These are phyloP conservation scores for Venturia aucupariae DNA, from an alignment of 2,329 filamentous ascomycete species.

Conservation along the genomic window DNA sequence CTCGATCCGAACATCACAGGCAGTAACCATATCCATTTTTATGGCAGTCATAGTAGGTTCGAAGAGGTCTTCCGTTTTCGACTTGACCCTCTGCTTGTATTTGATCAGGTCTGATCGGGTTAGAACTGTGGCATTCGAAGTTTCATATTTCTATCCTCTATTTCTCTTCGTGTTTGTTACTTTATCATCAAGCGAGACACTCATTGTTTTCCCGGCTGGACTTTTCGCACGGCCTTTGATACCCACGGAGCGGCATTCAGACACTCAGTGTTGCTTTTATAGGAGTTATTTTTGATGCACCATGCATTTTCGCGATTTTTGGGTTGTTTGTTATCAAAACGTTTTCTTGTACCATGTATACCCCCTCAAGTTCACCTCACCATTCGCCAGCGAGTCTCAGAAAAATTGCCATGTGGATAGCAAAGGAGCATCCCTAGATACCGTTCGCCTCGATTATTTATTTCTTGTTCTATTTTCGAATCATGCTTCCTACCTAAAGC, in stretches of 20 bases:
- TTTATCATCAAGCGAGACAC: neutral
- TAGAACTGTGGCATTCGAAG: too few species aligned
- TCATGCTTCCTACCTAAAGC: neutral
- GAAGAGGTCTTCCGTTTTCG: too few species aligned
- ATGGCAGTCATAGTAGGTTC: neutral
- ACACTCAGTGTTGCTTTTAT: neutral
- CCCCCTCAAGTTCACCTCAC: neutral
- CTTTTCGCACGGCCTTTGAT: constrained; percentile 6
- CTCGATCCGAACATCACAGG: neutral
- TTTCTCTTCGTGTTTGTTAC: neutral
- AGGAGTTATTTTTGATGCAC: neutral
- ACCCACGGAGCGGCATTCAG: constrained; percentile 3
- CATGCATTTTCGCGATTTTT: neutral
- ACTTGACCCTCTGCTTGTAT: too few species aligned
- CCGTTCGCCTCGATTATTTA: neutral
- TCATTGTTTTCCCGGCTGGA: constrained; percentile 7
- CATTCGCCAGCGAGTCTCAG: neutral
- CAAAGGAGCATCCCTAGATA: neutral
- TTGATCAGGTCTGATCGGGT: too few species aligned
- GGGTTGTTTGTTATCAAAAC: neutral
- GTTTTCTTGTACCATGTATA: neutral
- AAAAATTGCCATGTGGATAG: neutral
- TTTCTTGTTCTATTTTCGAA: neutral
- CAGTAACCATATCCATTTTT: neutral
- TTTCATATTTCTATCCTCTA: too few species aligned